A percentile compares a stretch with the other conserved stretches of the same genome.
These are phyloP conservation scores for Blepharisma undulans DNA, from an alignment of 169 alveolate species.

Conservation along the genomic window DNA sequence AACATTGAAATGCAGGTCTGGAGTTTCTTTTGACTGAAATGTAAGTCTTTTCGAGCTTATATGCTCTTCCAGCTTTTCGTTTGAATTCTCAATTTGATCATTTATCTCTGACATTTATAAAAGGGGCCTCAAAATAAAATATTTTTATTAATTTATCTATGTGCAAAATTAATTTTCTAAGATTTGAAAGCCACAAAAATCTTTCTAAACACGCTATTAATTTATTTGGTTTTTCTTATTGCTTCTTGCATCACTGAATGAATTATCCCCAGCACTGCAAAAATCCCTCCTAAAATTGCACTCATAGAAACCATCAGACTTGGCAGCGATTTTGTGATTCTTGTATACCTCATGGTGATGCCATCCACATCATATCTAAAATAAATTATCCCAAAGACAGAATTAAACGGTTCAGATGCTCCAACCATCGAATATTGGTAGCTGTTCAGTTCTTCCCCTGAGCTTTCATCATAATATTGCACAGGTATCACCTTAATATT, in stretches of 20 bases:
- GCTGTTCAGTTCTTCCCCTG: slow-evolving; percentile 42
- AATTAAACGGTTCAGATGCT: slow-evolving; percentile 47
- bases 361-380: slow-evolving; percentile 79
- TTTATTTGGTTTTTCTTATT: neutral
- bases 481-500: slow-evolving; percentile 76
- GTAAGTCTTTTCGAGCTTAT: too few species aligned
- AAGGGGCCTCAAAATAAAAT: neutral
- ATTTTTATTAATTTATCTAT: too few species aligned
- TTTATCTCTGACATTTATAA: neutral
- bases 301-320: slow-evolving; percentile 62
- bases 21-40: neutral
- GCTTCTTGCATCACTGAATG: slow-evolving; percentile 36
- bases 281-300: slow-evolving; percentile 83
- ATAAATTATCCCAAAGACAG: slow-evolving; percentile 60
- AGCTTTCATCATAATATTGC: slow-evolving; percentile 44
- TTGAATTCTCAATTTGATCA: neutral
- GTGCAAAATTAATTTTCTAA: too few species aligned
- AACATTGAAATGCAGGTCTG: neutral
- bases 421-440: slow-evolving; percentile 61
- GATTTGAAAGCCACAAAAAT: neutral
- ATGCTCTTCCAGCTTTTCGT: too few species aligned
- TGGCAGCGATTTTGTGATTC: slow-evolving; percentile 45
- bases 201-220: neutral
- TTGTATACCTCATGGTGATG: slow-evolving; percentile 54
- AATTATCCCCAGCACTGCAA: slow-evolving; percentile 69